phyloP scores from a whole-genome alignment of 805 yeast genomes.

The Metschnikowia corniflorae region DNA sequence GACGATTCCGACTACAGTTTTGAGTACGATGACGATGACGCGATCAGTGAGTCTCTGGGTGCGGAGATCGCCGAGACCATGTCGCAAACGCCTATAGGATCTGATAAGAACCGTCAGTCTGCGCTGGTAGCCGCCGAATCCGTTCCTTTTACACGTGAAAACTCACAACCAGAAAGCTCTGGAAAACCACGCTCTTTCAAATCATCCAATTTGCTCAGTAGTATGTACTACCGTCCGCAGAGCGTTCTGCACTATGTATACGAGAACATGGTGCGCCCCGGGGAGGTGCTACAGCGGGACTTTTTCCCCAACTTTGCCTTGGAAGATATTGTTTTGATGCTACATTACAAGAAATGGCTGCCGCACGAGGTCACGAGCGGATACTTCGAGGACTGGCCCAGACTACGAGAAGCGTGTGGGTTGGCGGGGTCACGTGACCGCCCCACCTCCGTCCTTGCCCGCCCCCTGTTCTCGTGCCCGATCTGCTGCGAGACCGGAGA shows the following conservation, averaged over 20 bases:
- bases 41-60: slow-evolving; percentile 3
- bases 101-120: background rate
- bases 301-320: slow-evolving; percentile 27
- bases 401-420: slow-evolving; percentile 29
- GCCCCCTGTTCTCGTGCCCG: slow-evolving; percentile 42
- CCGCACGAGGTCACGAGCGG: slow-evolving; percentile 35
- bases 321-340: slow-evolving; percentile 33
- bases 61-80: background rate
- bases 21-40: slow-evolving; percentile 24
- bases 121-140: background rate
- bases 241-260: slow-evolving; percentile 22
- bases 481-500: slow-evolving; percentile 66
- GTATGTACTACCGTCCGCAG: slow-evolving; percentile 9
- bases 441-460: background rate
- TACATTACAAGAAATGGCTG: slow-evolving; percentile 39
- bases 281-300: slow-evolving; percentile 19
- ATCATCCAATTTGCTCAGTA: slow-evolving; percentile 10
- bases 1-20: slow-evolving; percentile 17
- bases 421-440: slow-evolving; percentile 10
- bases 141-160: background rate
- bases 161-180: background rate
- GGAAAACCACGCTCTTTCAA: slow-evolving; percentile 4
- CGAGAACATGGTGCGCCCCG: slow-evolving; percentile 22
- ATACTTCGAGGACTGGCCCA: slow-evolving; percentile 29
- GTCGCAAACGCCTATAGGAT: background rate